phyloP scores from a whole-genome alignment of 2,329 filamentous ascomycete genomes.

The Boeremia exigua region DNA sequence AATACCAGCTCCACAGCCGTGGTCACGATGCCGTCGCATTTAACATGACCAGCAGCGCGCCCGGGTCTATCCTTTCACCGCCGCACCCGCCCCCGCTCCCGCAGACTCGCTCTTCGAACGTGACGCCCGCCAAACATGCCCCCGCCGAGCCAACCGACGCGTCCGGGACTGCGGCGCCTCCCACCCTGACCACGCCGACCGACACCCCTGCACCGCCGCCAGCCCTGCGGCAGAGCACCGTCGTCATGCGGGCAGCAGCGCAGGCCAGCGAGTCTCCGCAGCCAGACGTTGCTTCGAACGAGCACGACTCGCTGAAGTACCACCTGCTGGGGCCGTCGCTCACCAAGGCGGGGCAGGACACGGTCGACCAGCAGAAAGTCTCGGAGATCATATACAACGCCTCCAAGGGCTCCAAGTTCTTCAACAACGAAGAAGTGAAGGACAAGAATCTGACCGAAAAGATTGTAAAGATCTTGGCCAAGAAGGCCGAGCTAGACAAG shows the following conservation, averaged over 20 bases:
- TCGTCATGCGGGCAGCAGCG: not conserved
- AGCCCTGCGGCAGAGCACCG: slow-evolving; percentile 14
- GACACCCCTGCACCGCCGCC: slow-evolving; percentile 5
- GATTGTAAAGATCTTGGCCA: slow-evolving; percentile 78
- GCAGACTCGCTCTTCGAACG: slow-evolving; percentile 3
- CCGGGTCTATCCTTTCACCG: slow-evolving; percentile 23
- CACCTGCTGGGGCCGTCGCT: slow-evolving; percentile 87
- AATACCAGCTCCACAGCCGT: slow-evolving; percentile 1
- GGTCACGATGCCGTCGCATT: slow-evolving; percentile 25
- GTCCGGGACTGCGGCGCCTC: slow-evolving; percentile 15
- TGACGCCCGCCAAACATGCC: not conserved
- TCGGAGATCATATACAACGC: slow-evolving; percentile 97
- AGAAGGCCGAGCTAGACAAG: slow-evolving; percentile 76
- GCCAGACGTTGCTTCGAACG: slow-evolving; percentile 27
- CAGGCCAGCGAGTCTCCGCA: slow-evolving; percentile 1
- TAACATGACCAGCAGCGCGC: slow-evolving; percentile 32
- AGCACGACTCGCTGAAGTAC: slow-evolving; percentile 80
- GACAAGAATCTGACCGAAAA: slow-evolving; percentile 85
- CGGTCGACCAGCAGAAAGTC: slow-evolving; percentile 92
- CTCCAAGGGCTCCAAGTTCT: slow-evolving; percentile 95
- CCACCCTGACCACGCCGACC: slow-evolving; percentile 21
- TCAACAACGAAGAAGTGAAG: slow-evolving; percentile 84
- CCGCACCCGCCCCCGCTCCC: slow-evolving; percentile 16
- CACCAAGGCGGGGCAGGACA: slow-evolving; percentile 91
- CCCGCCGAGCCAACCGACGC: slow-evolving; percentile 17